Evolutionary conservation across 2,329 filamentous ascomycete genomes (phyloP), one percentile per base, ranked within the genome.

Genomic region (Dryadomyces quercivorus): DNA sequence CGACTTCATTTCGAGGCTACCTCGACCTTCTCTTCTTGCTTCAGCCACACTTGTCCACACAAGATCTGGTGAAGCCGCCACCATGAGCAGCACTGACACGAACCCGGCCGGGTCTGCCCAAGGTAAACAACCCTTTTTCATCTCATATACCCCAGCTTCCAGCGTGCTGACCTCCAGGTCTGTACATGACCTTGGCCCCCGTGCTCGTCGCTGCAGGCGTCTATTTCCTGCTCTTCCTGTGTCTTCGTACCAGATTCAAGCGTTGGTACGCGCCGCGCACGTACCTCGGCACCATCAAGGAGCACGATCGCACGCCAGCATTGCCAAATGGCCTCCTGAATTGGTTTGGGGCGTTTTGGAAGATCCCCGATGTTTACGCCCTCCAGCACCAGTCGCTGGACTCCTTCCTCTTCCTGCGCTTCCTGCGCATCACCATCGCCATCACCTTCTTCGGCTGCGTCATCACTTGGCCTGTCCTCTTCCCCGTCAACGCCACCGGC

Each of bases 321-420:
- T 72, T 85, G 0, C 80, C 84, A 3, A 73, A 66, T 26, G 84
- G 85, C 53, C 66, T 82, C 48, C 71, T 86, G 62, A 80, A 85
- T 61, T 90, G 86, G 86, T 68, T 89, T 56, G 69, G 70, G 10
- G 72, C 77, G 13, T 86, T 88, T 69, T 85, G 80, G 71, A 78
- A 77, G 61, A 77, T 80, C 46, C 77, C 78, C 3, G 91, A 97
- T 66, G 82, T 83, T 44, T 89, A 88, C 64, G 81, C 91, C 26
- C 80, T 97, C 21, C 88, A 93, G 63, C 89, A 95, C 71, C 88
- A 92, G 66, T 94, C 90, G 0, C 80, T 98, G 59, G 92, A 98
- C 66, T 87, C 86, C 36, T 97, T 92, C 68, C 82, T 97, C 52
- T 89, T 94, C 67, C 75, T 97, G 31, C 88, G 92, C 40, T 95